Percentiles rank a stretch among this genome's conserved stretches.
Evolutionary conservation across 768 basidiomycete genomes (phyloP).

Genomic region (Cubamyces lactineus): DNA sequence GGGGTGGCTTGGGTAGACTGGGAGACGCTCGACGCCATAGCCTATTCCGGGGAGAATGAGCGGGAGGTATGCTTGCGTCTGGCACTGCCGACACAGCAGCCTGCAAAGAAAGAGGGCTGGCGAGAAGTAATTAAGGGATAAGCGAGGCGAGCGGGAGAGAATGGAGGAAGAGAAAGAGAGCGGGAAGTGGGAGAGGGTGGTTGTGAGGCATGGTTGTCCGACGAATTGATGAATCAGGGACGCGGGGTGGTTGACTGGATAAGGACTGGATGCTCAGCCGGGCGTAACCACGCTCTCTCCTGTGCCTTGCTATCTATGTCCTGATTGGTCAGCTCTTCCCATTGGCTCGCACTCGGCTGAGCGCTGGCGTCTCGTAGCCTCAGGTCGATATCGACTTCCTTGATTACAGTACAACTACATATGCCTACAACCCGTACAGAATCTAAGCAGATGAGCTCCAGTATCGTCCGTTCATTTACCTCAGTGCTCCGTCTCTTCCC

Average conservation of each 20-base stretch:
- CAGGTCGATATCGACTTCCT: too few species aligned
- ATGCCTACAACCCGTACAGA: too few species aligned
- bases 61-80: conserved; percentile 29
- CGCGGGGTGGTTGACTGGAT: too few species aligned
- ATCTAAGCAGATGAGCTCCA: too few species aligned
- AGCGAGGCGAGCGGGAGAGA: conserved; percentile 1
- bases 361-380: too few species aligned
- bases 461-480: too few species aligned
- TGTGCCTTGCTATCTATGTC: too few species aligned
- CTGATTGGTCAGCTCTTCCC: too few species aligned
- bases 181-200: not conserved
- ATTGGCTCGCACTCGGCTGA: too few species aligned
- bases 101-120: conserved; percentile 11
- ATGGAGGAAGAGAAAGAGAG: not conserved
- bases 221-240: not conserved
- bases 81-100: conserved; percentile 28
- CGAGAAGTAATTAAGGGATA: not conserved
- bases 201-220: not conserved
- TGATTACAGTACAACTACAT: too few species aligned
- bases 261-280: too few species aligned
- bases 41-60: conserved; percentile 12
- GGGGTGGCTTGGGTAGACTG: not conserved
- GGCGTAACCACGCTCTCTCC: too few species aligned
- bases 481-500: conserved; percentile 89
- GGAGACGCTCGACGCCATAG: conserved; percentile 25